Evolutionary conservation across 495 filamentous ascomycete species (phyloP), one percentile per base, ranked within the genome.

Genomic region (Hypoxylon trugodes): DNA sequence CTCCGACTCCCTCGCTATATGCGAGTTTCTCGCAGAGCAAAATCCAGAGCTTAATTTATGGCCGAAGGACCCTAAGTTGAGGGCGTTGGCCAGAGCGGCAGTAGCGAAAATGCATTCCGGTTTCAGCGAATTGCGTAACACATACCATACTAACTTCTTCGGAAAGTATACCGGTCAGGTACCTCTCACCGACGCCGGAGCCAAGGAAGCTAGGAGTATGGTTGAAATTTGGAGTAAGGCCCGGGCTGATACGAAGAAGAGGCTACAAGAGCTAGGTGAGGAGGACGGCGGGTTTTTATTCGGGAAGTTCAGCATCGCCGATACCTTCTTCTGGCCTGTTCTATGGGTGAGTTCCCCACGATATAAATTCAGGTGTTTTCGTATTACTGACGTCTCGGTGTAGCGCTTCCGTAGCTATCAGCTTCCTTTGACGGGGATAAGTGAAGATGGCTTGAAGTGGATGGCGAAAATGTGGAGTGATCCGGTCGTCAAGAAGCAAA

Each of bases 21-120:
- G 74, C 70, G 82, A 85, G 50, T 81, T 79, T 61, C 75, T 87
- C 8, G 79, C 82, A 15, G 83, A 84, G 42, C 65, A 65, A 1
- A 54, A 80, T 61, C 80, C 81, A 0, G 61, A 76, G 6, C 69
- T 76, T 8, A 32, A 46, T 26, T 71, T 83, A 2, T 85, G 81
- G 76, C 84, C 84, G 0, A 28, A 64, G 18, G 79, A 79, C 50
- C 54, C 53, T 7, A 61, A 59, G 7, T 74, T 84, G 6, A 71
- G 82, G 54, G 81, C 81, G 0, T 71, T 82, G 10, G 83, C 84
- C 5, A 74, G 82, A 28, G 75, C 73, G 15, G 81, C 81, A 4
- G 74, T 73, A 2, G 79, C 82, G 0, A 76, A 84, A 69, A 87
- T 86, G 83, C 82, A 85, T 61, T 77, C 84, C 1, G 74, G 79